A percentile compares a stretch with the other conserved stretches of the same genome.
Evolutionary conservation across 306 rosid species (phyloP).

Genomic region (Medicago lupulina): DNA sequence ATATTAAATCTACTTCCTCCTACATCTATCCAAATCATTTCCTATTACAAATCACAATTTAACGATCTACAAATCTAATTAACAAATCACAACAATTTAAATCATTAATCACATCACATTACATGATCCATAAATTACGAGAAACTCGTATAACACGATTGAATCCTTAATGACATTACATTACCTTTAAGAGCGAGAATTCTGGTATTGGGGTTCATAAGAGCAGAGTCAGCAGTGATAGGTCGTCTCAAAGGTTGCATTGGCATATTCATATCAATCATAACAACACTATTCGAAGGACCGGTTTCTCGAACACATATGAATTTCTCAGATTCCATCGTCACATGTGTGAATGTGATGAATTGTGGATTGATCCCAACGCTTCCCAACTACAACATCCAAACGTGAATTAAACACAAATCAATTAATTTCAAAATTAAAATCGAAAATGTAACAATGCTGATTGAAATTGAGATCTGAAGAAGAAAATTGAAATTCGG

Average conservation of each 20-base stretch:
- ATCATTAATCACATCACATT: neutral
- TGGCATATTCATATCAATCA: conserved; percentile 77
- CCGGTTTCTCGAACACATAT: conserved; percentile 83
- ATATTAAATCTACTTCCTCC: neutral
- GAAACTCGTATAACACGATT: neutral
- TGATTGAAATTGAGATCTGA: conserved; percentile 35
- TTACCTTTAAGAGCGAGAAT: conserved; percentile 82
- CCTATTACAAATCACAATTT: neutral
- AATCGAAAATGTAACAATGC: conserved; percentile 8
- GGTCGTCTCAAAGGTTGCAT: conserved; percentile 87
- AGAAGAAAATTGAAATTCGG: neutral
- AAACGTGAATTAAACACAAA: too few relatives aligned
- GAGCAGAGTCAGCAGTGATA: conserved; percentile 81
- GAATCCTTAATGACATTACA: neutral
- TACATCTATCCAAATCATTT: neutral
- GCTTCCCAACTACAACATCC: conserved; percentile 55
- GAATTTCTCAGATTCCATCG: conserved; percentile 87
- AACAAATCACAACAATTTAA: conserved; percentile 3
- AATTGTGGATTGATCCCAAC: conserved; percentile 76
- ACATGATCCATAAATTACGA: neutral
- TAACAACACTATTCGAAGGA: conserved; percentile 77
- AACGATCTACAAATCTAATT: conserved; percentile 13
- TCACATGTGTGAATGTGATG: conserved; percentile 79
- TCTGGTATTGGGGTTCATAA: conserved; percentile 77
- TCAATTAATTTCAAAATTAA: too few relatives aligned